A percentile compares a stretch with the other conserved stretches of the same genome.
Evolutionary conservation across 2,329 filamentous ascomycete genomes (phyloP).

Genomic region (Ophiosphaerella narmari): DNA sequence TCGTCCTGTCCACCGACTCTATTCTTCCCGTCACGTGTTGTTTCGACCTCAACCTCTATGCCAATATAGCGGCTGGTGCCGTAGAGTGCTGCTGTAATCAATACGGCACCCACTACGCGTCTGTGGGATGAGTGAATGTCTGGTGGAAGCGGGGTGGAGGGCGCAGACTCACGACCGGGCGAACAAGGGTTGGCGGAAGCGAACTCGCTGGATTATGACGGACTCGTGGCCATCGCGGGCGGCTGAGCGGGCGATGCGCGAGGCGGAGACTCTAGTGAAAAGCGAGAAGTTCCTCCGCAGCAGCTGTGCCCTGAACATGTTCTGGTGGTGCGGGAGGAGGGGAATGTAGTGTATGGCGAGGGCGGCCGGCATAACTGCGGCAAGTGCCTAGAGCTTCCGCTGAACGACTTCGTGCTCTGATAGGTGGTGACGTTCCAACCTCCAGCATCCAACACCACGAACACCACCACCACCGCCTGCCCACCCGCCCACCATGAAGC

Average conservation of each 20-base stretch:
- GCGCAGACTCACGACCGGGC: slow-evolving; percentile 36
- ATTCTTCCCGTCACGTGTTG: slow-evolving; percentile 16
- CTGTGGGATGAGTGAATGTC: slow-evolving; percentile 20
- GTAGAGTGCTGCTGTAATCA: slow-evolving; percentile 24
- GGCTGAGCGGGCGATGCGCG: slow-evolving; percentile 30
- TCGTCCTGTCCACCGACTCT: slow-evolving; percentile 20
- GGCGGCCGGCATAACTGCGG: slow-evolving; percentile 12
- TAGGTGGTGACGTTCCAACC: slow-evolving; percentile 25
- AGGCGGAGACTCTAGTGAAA: slow-evolving; percentile 30
- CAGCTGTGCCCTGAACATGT: slow-evolving; percentile 46
- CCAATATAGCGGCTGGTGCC: slow-evolving; percentile 28
- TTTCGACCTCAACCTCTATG: slow-evolving; percentile 29
- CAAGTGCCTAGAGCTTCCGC: slow-evolving; percentile 21
- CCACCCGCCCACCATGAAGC: slow-evolving; percentile 50
- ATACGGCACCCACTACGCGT: slow-evolving; percentile 28
- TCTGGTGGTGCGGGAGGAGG: slow-evolving; percentile 19
- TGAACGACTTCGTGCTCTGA: too few relatives aligned
- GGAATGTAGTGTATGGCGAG: slow-evolving; percentile 13
- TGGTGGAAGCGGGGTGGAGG: background rate
- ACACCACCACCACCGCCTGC: slow-evolving; percentile 27
- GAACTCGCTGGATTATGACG: slow-evolving; percentile 46
- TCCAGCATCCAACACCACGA: slow-evolving; percentile 25
- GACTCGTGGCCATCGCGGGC: slow-evolving; percentile 37
- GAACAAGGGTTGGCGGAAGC: slow-evolving; percentile 46
- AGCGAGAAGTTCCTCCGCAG: slow-evolving; percentile 46